A percentile compares a stretch with the other conserved stretches of the same genome.
phyloP scores from a whole-genome alignment of 2,329 filamentous ascomycete genomes.

The Nannizziopsis arthrosporioides region DNA sequence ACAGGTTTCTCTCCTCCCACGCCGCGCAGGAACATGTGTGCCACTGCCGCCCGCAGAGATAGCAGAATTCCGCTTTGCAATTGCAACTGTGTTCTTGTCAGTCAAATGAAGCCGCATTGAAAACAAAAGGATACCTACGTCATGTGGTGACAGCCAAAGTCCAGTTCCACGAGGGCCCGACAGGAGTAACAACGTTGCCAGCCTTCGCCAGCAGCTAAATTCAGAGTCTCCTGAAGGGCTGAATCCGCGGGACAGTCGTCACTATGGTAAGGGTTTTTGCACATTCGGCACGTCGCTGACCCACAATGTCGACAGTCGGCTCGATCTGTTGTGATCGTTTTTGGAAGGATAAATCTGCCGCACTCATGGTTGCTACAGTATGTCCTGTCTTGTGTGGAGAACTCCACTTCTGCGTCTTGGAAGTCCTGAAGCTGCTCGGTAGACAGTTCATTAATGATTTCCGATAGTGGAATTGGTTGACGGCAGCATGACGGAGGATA shows the following conservation, averaged over 20 bases:
- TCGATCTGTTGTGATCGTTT: constrained; percentile 12
- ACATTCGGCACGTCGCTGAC: constrained; percentile 18
- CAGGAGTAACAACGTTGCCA: constrained; percentile 70
- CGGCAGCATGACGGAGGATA: constrained; percentile 24
- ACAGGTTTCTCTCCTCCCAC: background rate
- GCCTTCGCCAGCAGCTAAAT: constrained; percentile 53
- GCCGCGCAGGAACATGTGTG: constrained; percentile 1
- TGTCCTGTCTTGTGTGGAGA: constrained; percentile 17
- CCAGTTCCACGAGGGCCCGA: constrained; percentile 38
- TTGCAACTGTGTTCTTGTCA: background rate
- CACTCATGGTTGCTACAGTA: constrained; percentile 21
- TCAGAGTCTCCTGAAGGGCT: constrained; percentile 33
- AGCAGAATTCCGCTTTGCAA: constrained; percentile 3
- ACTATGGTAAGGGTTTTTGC: constrained; percentile 18
- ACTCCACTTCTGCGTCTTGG: constrained; percentile 19
- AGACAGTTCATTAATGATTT: constrained; percentile 10
- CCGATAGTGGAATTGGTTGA: constrained; percentile 15
- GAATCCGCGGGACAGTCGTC: constrained; percentile 20
- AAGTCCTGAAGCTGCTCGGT: constrained; percentile 8
- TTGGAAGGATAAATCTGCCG: constrained; percentile 19
- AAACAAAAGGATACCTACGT: constrained; percentile 17
- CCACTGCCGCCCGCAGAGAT: background rate
- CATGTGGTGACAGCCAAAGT: constrained; percentile 27
- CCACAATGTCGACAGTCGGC: constrained; percentile 18
- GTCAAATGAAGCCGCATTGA: background rate